A percentile compares a stretch with the other conserved stretches of the same genome.
Evolutionary conservation across 805 yeast genomes (phyloP).

Genomic region (Brettanomyces sp.): DNA sequence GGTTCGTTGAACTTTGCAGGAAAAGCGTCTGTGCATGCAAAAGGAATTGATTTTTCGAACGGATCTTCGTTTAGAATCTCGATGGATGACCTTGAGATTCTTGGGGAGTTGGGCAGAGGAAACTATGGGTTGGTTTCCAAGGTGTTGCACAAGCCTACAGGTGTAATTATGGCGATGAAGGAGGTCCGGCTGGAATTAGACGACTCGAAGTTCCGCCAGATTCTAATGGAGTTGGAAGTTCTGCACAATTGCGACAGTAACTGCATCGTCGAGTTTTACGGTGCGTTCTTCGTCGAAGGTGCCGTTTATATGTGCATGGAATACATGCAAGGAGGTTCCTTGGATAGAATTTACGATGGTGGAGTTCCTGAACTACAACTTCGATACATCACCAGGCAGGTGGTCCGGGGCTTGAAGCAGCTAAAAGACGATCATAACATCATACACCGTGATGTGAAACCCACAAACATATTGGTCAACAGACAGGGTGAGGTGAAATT

Average conservation of each 20-base stretch:
- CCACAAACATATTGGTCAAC: conserved; percentile 83
- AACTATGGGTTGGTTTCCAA: conserved; percentile 94
- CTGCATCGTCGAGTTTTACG: conserved; percentile 90
- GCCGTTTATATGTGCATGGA: conserved; percentile 98
- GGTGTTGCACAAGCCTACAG: conserved; percentile 88
- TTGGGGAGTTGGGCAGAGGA: conserved; percentile 89
- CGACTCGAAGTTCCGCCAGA: conserved; percentile 88
- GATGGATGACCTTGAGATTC: conserved; percentile 70
- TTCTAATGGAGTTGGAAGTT: conserved; percentile 91
- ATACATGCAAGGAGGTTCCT: conserved; percentile 93
- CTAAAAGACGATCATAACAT: conserved; percentile 86
- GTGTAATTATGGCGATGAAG: conserved; percentile 93
- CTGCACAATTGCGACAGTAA: conserved; percentile 87
- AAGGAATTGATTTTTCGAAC: conserved; percentile 83
- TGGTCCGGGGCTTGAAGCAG: conserved; percentile 71
- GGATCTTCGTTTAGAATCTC: conserved; percentile 85
- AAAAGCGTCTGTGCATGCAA: conserved; percentile 82
- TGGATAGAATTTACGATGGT: conserved; percentile 72
- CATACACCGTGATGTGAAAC: conserved; percentile 94
- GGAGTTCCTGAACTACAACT: conserved; percentile 73
- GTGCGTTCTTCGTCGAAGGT: conserved; percentile 95
- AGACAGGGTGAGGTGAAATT: conserved; percentile 74
- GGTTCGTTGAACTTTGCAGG: conserved; percentile 91
- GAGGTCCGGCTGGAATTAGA: conserved; percentile 90
- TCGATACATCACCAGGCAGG: conserved; percentile 72